Base-by-base conservation (phyloP, 108 stramenopile species). In the Cyclotella choctawhatcheeana region DNA sequence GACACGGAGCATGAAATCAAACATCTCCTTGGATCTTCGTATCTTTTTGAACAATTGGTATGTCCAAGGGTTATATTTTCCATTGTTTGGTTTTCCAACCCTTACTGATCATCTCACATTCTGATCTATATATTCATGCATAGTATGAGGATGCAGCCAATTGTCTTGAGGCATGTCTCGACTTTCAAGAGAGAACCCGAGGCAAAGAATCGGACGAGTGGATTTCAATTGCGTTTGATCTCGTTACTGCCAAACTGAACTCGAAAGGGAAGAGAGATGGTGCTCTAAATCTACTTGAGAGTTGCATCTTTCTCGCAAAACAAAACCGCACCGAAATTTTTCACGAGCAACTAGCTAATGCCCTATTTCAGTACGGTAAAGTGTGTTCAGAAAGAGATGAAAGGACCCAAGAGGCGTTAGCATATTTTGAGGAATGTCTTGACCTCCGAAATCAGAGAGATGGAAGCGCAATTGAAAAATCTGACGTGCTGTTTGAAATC, bases 401-500 rank as follows among this genome's bases (percentile, higher is more conserved):
- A n/a, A n/a, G n/a, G n/a, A 33, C 51, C 12, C 78, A 83, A 56
- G 67, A 76, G 31, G 85, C 82, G 3, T 31, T 81, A 24, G 62
- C 26, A n/a, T 56, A 32, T 33, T 81, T 81, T 60, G 70, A 76
- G n/a, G 78, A 83, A 48, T 78, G 82, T 0, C 69, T 79, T 32
- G 44, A 32, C 17, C 74, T 82, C 13, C 61, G 59, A 53, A 79
- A 70, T 4, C 35, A 55, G 44, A 21, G 29, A 20, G 70, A 63
- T 43, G 82, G 80, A 27, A 69, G 67, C 47, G 67, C 81, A 21
- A 31, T 83, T 30, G 70, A 54, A 8, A 52, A 69, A 47, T 63
- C 67, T 5, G 79, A 86, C 44, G 74, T 81, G 37, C 14, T 76
- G 25, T 59, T 64, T 54, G 56, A 83, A 43, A 81, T 83, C n/a